Evolutionary conservation across 208 protist genomes (phyloP).

Genomic region (Wallacemonas collosoma): DNA sequence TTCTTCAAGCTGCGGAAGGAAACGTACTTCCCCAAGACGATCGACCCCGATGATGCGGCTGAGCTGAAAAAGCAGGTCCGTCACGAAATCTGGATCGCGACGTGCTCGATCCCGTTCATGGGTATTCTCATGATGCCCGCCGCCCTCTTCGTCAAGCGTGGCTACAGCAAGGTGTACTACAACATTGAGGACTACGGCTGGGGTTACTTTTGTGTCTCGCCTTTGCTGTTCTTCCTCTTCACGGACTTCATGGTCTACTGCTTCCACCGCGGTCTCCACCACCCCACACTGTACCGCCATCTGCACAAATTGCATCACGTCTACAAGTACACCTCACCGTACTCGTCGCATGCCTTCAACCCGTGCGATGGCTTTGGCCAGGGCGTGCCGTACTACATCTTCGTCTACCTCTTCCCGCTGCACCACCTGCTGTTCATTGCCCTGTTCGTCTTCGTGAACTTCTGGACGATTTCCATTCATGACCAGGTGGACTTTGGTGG

Average conservation of each 20-base stretch:
- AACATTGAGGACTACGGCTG: slow-evolving; percentile 80
- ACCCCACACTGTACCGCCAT: slow-evolving; percentile 87
- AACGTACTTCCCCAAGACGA: slow-evolving; percentile 78
- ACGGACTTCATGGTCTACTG: slow-evolving; percentile 95
- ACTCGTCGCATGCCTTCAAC: slow-evolving; percentile 94
- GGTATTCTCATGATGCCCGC: slow-evolving; percentile 76
- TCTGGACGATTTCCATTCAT: slow-evolving; percentile 96
- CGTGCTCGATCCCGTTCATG: slow-evolving; percentile 82
- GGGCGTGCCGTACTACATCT: slow-evolving; percentile 94
- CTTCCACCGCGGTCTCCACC: slow-evolving; percentile 93
- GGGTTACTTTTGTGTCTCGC: slow-evolving; percentile 65
- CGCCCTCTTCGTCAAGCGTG: slow-evolving; percentile 64
- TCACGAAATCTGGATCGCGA: slow-evolving; percentile 80
- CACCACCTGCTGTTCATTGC: slow-evolving; percentile 86
- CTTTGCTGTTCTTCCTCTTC: slow-evolving; percentile 87
- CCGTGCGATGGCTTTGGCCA: slow-evolving; percentile 92
- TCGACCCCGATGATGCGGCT: slow-evolving; percentile 42
- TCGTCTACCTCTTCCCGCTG: slow-evolving; percentile 88
- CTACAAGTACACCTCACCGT: slow-evolving; percentile 87
- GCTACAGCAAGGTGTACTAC: slow-evolving; percentile 82
- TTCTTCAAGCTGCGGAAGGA: slow-evolving; percentile 52
- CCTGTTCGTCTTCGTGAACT: slow-evolving; percentile 92
- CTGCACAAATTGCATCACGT: slow-evolving; percentile 94
- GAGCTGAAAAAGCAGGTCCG: slow-evolving; percentile 55
- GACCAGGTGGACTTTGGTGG: slow-evolving; percentile 90